A percentile compares a stretch with the other conserved stretches of the same genome.
Conservation (phyloP, 768 basidiomycete species). For the Tulasnella sp. region DNA sequence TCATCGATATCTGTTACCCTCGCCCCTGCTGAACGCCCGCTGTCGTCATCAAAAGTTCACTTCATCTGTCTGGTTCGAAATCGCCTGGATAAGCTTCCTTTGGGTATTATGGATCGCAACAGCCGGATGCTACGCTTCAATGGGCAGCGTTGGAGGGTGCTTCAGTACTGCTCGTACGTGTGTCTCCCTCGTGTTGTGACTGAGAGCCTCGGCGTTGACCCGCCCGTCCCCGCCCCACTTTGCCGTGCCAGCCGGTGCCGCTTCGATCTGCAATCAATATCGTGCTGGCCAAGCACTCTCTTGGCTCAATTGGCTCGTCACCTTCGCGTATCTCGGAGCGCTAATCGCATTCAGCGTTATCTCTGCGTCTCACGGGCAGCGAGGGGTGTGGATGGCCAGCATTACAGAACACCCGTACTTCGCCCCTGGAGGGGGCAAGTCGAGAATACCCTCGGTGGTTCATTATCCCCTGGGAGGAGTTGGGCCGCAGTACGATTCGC, state of each 20-base stretch:
- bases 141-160: neutral
- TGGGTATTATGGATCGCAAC: neutral
- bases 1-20: neutral
- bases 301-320: neutral
- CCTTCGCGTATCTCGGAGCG: neutral
- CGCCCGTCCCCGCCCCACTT: neutral
- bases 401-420: neutral
- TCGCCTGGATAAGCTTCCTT: neutral
- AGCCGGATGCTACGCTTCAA: neutral
- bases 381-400: neutral
- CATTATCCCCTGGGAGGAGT: neutral
- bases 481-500: neutral
- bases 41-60: neutral
- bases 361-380: neutral
- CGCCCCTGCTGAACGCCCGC: neutral
- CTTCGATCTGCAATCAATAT: neutral
- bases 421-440: neutral
- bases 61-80: neutral
- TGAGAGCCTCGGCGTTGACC: neutral
- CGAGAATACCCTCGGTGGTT: neutral
- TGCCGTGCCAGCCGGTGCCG: neutral
- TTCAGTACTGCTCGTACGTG: neutral
- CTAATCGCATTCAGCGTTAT: neutral
- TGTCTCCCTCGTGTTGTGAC: neutral
- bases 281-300: neutral